Evolutionary conservation across 805 yeast species (phyloP).

Genomic region (Cyberlindnera mrakii): DNA sequence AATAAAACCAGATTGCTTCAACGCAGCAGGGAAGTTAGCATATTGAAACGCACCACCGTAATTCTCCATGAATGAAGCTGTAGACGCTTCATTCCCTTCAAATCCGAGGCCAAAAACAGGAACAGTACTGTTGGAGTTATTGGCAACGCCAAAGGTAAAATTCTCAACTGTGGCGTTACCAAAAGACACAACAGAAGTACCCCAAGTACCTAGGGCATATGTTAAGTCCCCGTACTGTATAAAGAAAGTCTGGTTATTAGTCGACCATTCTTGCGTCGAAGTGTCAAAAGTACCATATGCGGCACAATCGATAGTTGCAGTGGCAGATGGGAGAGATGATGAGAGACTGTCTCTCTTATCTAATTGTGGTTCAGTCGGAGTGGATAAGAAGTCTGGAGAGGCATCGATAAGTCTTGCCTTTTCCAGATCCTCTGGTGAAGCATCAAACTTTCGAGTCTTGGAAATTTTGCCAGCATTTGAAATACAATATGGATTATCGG

Average conservation of each 20-base stretch:
- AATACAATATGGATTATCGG: slow-evolving; percentile 24
- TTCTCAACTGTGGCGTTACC: slow-evolving; percentile 38
- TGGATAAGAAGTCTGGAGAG: not conserved
- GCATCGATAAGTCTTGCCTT: slow-evolving; percentile 7
- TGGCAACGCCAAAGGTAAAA: slow-evolving; percentile 60
- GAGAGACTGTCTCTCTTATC: not conserved
- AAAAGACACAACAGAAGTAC: slow-evolving; percentile 49
- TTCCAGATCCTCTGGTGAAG: slow-evolving; percentile 1
- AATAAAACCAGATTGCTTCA: slow-evolving; percentile 48
- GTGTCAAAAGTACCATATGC: slow-evolving; percentile 18
- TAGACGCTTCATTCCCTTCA: slow-evolving; percentile 47
- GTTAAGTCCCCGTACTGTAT: slow-evolving; percentile 44
- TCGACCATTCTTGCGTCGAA: slow-evolving; percentile 19
- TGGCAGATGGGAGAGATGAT: not conserved
- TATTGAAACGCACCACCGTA: slow-evolving; percentile 33
- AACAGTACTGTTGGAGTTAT: slow-evolving; percentile 47
- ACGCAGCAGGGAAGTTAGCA: slow-evolving; percentile 54
- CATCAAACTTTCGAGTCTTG: slow-evolving; percentile 7
- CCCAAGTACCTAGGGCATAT: slow-evolving; percentile 52
- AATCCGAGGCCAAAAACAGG: slow-evolving; percentile 72
- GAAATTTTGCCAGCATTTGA: not conserved
- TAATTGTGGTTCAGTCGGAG: not conserved
- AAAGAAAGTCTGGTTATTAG: slow-evolving; percentile 26
- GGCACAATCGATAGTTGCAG: slow-evolving; percentile 6
- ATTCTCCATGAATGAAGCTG: slow-evolving; percentile 3